phyloP scores from a whole-genome alignment of 139 green algal species.

The Asterochloris sp. region DNA sequence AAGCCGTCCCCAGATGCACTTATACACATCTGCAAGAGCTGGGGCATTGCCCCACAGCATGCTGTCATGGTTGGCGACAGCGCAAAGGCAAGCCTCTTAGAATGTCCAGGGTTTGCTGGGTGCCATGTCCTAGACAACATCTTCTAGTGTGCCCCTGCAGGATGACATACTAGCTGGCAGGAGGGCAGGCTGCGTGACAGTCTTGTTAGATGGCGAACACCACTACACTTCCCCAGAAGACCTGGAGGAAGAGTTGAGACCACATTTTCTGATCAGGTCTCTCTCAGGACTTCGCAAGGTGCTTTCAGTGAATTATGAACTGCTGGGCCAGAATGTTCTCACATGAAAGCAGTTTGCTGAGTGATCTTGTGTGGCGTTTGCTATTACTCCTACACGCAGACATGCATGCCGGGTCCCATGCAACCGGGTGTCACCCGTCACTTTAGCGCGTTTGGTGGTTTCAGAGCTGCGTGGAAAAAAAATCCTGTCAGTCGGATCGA shows the following conservation, averaged over 20 bases:
- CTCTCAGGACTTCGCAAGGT: slow-evolving; percentile 44
- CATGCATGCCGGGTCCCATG: too few relatives aligned
- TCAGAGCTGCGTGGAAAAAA: too few relatives aligned
- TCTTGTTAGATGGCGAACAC: slow-evolving; percentile 58
- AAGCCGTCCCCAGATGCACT: slow-evolving; percentile 71
- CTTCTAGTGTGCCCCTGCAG: not conserved
- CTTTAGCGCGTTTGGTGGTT: too few relatives aligned
- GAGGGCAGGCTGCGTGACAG: slow-evolving; percentile 64
- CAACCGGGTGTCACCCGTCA: too few relatives aligned
- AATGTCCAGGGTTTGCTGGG: not conserved
- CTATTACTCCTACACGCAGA: too few relatives aligned
- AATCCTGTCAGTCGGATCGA: too few relatives aligned
- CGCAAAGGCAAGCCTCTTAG: slow-evolving; percentile 68
- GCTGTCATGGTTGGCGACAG: slow-evolving; percentile 84
- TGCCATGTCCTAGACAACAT: not conserved
- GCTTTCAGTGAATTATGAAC: slow-evolving; percentile 30
- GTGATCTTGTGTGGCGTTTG: too few relatives aligned
- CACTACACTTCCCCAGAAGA: slow-evolving; percentile 8
- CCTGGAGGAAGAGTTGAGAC: slow-evolving; percentile 50
- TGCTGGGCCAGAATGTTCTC: slow-evolving; percentile 4
- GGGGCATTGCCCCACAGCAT: slow-evolving; percentile 55
- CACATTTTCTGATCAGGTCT: slow-evolving; percentile 46
- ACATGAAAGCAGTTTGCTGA: too few relatives aligned
- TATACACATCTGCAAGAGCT: slow-evolving; percentile 76
- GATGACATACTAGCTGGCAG: slow-evolving; percentile 67